Base-by-base conservation (phyloP, 768 basidiomycete species). In the Suillus decipiens region DNA sequence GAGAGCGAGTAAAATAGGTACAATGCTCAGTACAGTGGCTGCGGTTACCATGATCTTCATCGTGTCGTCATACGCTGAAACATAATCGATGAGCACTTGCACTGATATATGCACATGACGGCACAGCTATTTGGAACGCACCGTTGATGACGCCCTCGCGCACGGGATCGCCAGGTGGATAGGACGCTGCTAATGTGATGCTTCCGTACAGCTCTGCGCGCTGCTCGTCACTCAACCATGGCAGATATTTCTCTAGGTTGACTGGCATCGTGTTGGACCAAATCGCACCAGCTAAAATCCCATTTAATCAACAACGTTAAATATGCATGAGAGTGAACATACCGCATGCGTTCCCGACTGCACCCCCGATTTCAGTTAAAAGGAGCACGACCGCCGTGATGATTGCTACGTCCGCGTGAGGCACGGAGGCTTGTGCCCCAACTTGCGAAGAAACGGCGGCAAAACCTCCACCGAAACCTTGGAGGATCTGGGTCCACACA, bases 401-500 rank as follows among this genome's bases (percentile, higher is more conserved):
- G 68, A 86, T 86, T 0, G 86, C 89, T 7, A 90, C 84, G 63
- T 90, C 89, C 12, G 72, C 71, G 68, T 89, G 89, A 0, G 84
- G 78, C 3, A 89, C 89, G 12, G 83, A 77, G 3, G 87, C 89
- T 69, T 90, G 89, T 3, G 88, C 84, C 36, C 81, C 84, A 42
- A 88, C 86, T 69, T 86, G 86, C 1, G 80, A 72, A 5, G 84
- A 71, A 47, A 86, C 76, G 9, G 83, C 82, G 3, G 89, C 88
- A 61, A 92, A 80, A 17, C 89, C 90, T 15, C 90, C 90, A 19
- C 90, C 90, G 10, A 87, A 76, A 54, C 90, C 90, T 75, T 91
- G 90, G 17, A 93, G 78, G 57, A 91, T 73, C 67, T 93, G 90
- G 24, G 83, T 85, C 75, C 83, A 79, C 5, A 91, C 86, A 34